phyloP scores from a whole-genome alignment of 768 basidiomycete genomes.

The Cubamyces sp. region DNA sequence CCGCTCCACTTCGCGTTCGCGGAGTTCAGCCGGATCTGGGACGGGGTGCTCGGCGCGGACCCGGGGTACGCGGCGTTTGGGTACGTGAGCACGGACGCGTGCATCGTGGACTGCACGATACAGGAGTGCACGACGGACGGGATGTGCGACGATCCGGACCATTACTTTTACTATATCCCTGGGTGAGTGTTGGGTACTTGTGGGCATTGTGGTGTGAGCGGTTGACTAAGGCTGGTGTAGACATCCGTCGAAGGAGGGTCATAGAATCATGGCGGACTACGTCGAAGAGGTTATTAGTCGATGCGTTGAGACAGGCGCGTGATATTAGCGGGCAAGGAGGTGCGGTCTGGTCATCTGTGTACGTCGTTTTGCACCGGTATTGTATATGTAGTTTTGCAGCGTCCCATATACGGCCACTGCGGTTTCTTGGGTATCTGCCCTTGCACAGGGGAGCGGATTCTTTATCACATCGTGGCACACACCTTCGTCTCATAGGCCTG shows the following conservation, averaged over 20 bases:
- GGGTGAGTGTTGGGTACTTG: constrained; percentile 40
- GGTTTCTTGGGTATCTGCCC: neutral
- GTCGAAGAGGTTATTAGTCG: constrained; percentile 44
- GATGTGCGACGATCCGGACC: constrained; percentile 40
- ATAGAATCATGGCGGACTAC: constrained; percentile 58
- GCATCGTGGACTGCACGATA: constrained; percentile 22
- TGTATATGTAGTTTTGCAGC: no score
- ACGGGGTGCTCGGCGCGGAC: constrained; percentile 46
- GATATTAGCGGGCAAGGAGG: neutral
- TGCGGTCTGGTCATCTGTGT: neutral
- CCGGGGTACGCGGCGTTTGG: constrained; percentile 55
- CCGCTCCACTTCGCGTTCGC: constrained; percentile 45
- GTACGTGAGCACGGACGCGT: constrained; percentile 42
- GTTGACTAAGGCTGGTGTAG: constrained; percentile 32
- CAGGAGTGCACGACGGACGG: constrained; percentile 27
- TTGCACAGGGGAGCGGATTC: no score
- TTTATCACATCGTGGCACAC: no score
- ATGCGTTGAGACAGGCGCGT: constrained; percentile 30
- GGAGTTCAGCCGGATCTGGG: constrained; percentile 54
- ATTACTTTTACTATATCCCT: constrained; percentile 57
- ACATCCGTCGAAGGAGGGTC: constrained; percentile 53
- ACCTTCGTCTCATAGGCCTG: no score
- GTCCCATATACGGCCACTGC: no score
- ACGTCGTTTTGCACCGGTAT: neutral
- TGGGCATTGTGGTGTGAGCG: neutral